phyloP scores from a whole-genome alignment of 495 filamentous ascomycete species.

The Collariella sp. region DNA sequence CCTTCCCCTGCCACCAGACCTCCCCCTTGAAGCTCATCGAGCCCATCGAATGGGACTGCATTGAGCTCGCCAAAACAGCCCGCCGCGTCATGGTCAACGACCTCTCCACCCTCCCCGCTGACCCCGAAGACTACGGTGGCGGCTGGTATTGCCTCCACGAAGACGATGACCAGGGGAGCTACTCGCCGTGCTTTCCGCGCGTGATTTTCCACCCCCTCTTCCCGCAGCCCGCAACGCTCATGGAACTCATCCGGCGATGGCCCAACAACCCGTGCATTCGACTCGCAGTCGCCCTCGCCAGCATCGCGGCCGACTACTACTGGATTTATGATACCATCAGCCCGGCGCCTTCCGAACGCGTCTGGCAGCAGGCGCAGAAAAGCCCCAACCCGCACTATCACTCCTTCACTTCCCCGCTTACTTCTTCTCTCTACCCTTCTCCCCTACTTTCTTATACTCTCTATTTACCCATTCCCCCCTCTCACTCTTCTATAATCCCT shows the following conservation, averaged over 20 bases:
- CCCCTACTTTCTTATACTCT: no score
- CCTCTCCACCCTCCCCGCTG: not conserved
- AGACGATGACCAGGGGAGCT: no score
- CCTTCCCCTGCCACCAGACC: slow-evolving; percentile 5
- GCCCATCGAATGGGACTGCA: not conserved
- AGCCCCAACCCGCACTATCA: not conserved
- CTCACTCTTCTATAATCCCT: no score
- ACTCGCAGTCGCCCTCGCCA: no score
- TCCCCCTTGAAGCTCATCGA: not conserved
- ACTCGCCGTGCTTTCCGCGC: not conserved
- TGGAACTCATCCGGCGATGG: not conserved
- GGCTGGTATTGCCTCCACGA: no score
- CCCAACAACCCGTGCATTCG: not conserved
- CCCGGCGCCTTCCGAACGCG: not conserved
- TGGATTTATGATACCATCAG: no score
- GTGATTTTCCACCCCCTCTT: not conserved
- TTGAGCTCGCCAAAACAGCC: not conserved
- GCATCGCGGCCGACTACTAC: no score
- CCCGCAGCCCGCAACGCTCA: no score
- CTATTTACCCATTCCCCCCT: no score
- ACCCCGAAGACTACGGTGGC: no score
- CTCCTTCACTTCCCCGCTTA: not conserved
- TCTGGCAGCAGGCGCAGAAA: not conserved
- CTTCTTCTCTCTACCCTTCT: no score
- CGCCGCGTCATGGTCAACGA: not conserved